These are phyloP conservation scores for Karstenula rhodostoma DNA, from an alignment of 2,329 filamentous ascomycete genomes.

Conservation along the genomic window DNA sequence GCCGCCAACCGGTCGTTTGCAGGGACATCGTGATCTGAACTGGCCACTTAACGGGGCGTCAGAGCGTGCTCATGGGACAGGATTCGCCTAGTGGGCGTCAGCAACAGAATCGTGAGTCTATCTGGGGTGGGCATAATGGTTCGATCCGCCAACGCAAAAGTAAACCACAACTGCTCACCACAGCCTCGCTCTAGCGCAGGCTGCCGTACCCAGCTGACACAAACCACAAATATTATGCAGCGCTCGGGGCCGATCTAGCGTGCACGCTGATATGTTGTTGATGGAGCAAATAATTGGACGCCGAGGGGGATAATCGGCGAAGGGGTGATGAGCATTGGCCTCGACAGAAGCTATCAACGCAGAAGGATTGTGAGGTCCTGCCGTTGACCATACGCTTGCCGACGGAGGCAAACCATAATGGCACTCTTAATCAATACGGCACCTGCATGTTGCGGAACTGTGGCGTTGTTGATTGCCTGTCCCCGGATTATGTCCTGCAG, in stretches of 20 bases:
- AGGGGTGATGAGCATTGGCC: constrained; percentile 31
- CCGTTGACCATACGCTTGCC: constrained; percentile 14
- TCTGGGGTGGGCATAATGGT: constrained; percentile 21
- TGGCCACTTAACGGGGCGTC: neutral
- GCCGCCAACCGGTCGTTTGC: neutral
- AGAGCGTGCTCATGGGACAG: neutral
- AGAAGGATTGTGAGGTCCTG: constrained; percentile 9
- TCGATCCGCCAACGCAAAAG: constrained; percentile 21
- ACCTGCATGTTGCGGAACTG: constrained; percentile 43
- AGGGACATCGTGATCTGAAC: neutral
- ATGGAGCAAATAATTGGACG: constrained; percentile 30
- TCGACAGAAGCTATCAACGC: constrained; percentile 16
- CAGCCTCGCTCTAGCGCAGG: constrained; percentile 27
- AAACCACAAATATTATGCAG: constrained; percentile 42
- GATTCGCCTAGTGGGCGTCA: constrained; percentile 13
- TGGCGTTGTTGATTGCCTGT: constrained; percentile 42
- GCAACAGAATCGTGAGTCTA: constrained; percentile 18
- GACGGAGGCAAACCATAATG: constrained; percentile 24
- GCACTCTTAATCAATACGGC: constrained; percentile 38
- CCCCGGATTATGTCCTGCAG: constrained; percentile 31
- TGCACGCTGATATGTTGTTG: constrained; percentile 10
- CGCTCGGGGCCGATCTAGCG: constrained; percentile 33
- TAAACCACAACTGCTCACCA: constrained; percentile 35
- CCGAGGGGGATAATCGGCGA: constrained; percentile 15
- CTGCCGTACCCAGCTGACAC: constrained; percentile 45